A percentile compares a stretch with the other conserved stretches of the same genome.
phyloP scores from a whole-genome alignment of 2,329 filamentous ascomycete genomes.

The Xylaria sp. region DNA sequence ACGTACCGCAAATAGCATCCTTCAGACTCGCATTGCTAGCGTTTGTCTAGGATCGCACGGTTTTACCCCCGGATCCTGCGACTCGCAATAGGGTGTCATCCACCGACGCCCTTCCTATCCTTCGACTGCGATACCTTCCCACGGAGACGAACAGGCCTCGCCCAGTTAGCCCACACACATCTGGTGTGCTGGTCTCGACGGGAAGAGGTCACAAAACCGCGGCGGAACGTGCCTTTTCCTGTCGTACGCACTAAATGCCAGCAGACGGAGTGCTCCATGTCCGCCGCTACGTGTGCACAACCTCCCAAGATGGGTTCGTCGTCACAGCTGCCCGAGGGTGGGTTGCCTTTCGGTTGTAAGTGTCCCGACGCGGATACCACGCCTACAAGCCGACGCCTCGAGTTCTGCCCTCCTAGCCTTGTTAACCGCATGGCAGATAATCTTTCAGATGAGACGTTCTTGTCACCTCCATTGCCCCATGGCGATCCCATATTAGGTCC shows the following conservation, averaged over 20 bases:
- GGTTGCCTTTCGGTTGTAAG: conserved; percentile 72
- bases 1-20: background rate
- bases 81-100: background rate
- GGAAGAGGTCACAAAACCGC: background rate
- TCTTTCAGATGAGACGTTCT: conserved; percentile 34
- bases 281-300: conserved; percentile 55
- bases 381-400: background rate
- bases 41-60: background rate
- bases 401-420: background rate
- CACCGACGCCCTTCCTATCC: background rate
- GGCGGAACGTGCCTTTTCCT: background rate
- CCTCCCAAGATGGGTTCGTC: conserved; percentile 65
- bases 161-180: background rate
- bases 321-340: conserved; percentile 60
- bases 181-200: background rate
- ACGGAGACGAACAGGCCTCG: background rate
- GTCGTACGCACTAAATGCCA: conserved; percentile 16
- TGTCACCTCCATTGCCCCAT: conserved; percentile 64
- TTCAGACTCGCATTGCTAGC: background rate
- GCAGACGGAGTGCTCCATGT: conserved; percentile 55
- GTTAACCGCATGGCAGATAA: conserved; percentile 32
- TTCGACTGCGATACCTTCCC: background rate
- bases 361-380: conserved; percentile 32
- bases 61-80: background rate
- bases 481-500: conserved; percentile 70